A percentile compares a stretch with the other conserved stretches of the same genome.
Conservation (phyloP, 2,329 filamentous ascomycete genomes). For the Aspergillus viridinutans region DNA sequence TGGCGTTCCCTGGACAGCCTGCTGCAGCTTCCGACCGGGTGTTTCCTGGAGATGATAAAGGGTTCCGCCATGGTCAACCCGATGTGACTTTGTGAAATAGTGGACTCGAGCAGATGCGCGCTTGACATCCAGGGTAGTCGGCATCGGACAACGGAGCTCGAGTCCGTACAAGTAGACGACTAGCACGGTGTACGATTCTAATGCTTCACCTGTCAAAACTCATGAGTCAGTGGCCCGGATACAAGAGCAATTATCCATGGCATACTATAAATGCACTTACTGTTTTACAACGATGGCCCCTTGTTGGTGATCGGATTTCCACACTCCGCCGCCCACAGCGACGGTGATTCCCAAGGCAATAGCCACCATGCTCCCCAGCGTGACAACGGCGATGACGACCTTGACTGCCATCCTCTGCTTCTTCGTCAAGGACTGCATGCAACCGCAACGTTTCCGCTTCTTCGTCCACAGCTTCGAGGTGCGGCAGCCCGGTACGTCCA, state of each 20-base stretch:
- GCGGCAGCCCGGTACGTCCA: constrained; percentile 13
- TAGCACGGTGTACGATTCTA: no score
- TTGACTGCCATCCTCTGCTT: constrained; percentile 39
- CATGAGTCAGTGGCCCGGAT: neutral
- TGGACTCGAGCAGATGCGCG: neutral
- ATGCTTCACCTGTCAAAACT: neutral
- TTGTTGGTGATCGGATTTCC: constrained; percentile 33
- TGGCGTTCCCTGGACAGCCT: neutral
- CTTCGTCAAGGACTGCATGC: constrained; percentile 30
- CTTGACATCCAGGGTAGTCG: neutral
- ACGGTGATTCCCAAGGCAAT: constrained; percentile 44
- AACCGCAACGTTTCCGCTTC: constrained; percentile 32
- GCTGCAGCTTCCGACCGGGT: neutral
- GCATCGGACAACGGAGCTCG: neutral
- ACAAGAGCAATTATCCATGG: neutral
- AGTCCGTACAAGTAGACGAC: neutral
- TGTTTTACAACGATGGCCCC: constrained; percentile 17
- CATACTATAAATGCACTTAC: neutral
- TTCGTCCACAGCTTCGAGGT: constrained; percentile 33
- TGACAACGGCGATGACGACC: constrained; percentile 37
- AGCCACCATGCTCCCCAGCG: constrained; percentile 41
- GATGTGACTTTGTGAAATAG: neutral
- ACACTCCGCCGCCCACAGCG: constrained; percentile 43
- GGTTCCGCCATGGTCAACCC: neutral
- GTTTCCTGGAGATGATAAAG: neutral